Conservation (phyloP, 2,329 filamentous ascomycete genomes). For the Ophiostoma angusticollis region DNA sequence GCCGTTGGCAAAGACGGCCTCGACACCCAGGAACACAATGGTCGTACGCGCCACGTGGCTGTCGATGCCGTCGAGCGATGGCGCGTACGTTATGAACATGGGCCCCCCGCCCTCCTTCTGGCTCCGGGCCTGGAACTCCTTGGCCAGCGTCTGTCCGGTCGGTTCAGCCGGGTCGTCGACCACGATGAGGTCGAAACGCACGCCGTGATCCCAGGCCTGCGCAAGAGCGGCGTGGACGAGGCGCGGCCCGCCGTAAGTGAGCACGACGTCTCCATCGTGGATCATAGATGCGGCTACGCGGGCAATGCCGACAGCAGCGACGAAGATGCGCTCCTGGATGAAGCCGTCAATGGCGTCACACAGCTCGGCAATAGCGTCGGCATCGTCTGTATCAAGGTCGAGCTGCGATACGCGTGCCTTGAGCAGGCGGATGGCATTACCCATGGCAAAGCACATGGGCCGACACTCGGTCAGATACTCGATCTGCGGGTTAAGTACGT, state of each 20-base stretch:
- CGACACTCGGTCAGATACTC: conserved; percentile 86
- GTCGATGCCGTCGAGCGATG: conserved; percentile 61
- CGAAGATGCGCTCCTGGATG: conserved; percentile 77
- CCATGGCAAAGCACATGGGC: conserved; percentile 94
- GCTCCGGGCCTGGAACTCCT: conserved; percentile 36
- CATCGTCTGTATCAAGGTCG: conserved; percentile 72
- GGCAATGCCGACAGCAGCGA: conserved; percentile 78
- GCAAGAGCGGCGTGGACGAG: conserved; percentile 76
- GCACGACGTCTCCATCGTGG: conserved; percentile 62
- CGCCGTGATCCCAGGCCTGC: conserved; percentile 55
- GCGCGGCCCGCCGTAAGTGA: conserved; percentile 77
- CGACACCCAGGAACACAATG: conserved; percentile 72
- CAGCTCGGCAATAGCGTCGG: conserved; percentile 66
- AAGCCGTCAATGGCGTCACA: conserved; percentile 76
- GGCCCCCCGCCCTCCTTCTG: conserved; percentile 44
- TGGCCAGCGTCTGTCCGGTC: conserved; percentile 48
- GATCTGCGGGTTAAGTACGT: conserved; percentile 88
- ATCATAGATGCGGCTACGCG: conserved; percentile 65
- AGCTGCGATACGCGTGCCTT: conserved; percentile 88
- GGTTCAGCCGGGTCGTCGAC: conserved; percentile 56
- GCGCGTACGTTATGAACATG: conserved; percentile 57
- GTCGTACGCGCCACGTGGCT: conserved; percentile 55
- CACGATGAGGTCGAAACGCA: conserved; percentile 69
- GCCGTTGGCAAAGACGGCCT: conserved; percentile 93
- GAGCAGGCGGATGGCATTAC: conserved; percentile 87